Conservation (phyloP, 2,329 filamentous ascomycete genomes). For the Trichoderma oligosporum region DNA sequence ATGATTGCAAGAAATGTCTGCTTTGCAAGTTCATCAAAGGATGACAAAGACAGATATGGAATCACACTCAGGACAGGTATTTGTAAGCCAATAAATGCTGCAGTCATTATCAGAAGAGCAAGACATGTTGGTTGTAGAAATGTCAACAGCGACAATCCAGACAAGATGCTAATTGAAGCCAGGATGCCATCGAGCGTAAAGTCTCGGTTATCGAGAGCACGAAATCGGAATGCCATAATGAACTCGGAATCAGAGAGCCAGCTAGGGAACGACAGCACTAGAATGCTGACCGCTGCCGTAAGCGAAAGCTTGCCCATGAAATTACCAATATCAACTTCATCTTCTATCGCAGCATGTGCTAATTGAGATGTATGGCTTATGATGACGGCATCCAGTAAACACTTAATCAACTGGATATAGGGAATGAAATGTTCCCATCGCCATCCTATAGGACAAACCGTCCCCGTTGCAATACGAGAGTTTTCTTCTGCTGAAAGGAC, state of each 20-base stretch:
- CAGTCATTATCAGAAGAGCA: conserved; percentile 26
- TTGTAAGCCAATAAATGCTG: conserved; percentile 22
- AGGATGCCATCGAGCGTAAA: conserved; percentile 30
- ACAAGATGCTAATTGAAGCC: conserved; percentile 26
- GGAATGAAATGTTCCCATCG: conserved; percentile 15
- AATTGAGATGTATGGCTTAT: conserved; percentile 28
- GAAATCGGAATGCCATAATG: conserved; percentile 31
- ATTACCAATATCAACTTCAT: conserved; percentile 23
- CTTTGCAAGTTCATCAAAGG: not conserved
- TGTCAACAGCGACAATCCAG: conserved; percentile 28
- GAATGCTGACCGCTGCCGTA: conserved; percentile 23
- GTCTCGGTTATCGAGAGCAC: conserved; percentile 29
- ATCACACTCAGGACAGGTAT: not conserved
- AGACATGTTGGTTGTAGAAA: conserved; percentile 29
- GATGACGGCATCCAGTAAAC: conserved; percentile 32
- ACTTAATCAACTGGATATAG: conserved; percentile 25
- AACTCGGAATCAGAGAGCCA: conserved; percentile 28
- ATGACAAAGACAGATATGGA: not conserved
- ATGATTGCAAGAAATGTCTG: not conserved
- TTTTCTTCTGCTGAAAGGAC: conserved; percentile 19
- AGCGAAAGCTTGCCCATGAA: conserved; percentile 18
- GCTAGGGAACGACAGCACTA: conserved; percentile 24
- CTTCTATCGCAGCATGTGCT: conserved; percentile 22
- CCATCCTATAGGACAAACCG: conserved; percentile 21
- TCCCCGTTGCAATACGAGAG: conserved; percentile 18